Evolutionary conservation across 192 early-diverging fungal genomes (phyloP).

Genomic region (Phlyctochytrium arcticum): DNA sequence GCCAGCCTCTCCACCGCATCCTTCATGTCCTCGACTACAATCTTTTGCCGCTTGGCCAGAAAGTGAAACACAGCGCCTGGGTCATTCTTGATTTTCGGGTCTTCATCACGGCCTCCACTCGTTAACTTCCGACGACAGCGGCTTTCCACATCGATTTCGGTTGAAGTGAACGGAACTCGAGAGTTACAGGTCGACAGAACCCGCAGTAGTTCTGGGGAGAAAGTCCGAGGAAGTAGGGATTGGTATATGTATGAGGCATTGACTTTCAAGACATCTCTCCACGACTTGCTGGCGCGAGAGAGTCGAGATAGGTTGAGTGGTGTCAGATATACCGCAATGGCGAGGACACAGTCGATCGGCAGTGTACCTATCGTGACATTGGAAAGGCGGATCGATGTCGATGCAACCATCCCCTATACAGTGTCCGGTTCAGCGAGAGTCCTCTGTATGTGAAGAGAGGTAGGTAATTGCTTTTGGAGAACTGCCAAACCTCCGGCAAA

Average conservation of each 20-base stretch:
- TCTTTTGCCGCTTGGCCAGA: not conserved
- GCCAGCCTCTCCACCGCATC: not conserved
- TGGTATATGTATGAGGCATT: not conserved
- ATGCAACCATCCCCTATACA: no score
- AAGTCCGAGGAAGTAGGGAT: not conserved
- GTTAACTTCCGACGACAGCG: not conserved
- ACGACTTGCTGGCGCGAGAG: not conserved
- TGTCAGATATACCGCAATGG: not conserved
- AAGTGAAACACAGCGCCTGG: not conserved
- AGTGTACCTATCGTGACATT: no score
- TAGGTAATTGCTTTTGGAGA: no score
- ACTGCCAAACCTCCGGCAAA: no score
- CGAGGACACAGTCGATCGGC: not conserved
- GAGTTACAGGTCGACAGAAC: not conserved
- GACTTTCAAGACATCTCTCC: not conserved
- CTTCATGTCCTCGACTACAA: not conserved
- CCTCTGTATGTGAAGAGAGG: no score
- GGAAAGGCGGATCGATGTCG: no score
- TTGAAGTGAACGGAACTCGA: not conserved
- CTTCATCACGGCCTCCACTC: not conserved
- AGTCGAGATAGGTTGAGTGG: not conserved
- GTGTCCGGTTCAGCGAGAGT: no score
- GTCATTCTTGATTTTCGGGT: not conserved
- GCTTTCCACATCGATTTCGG: constrained; percentile 1
- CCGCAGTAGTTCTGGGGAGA: not conserved